Evolutionary conservation across 768 basidiomycete species (phyloP), one percentile per base, ranked within the genome.

Genomic region (Phylloporus sp.): DNA sequence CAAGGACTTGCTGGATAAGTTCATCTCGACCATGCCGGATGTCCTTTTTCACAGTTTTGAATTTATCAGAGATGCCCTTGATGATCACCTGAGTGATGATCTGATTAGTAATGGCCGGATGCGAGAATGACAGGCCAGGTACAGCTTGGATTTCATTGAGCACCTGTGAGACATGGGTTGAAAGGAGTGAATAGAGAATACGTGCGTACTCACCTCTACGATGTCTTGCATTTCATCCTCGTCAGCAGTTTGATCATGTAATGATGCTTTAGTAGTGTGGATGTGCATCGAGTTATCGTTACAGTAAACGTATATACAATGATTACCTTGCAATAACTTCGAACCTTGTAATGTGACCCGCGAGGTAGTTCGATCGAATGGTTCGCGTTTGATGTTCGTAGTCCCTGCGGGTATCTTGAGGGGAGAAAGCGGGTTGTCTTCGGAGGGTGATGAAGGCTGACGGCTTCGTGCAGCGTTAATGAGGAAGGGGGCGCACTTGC

Each of bases 111-210:
- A 48, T 28, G 20, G 7, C 36, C 13, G 39, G 37, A 11, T 38
- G 42, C 35, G 26, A 43, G 29, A 42, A 42, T 34, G 34, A 29
- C 23, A 23, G 10, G 10, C 10, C 21, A 38, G 26, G 29, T 55
- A 71, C 80, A 57, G 74, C 58, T 40, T 76, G 71, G 14, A 84
- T 75, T 51, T 79, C 69, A 24, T 69, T 62, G 42, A 83, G 63
- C 42, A 77, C 66, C 80, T 82, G 42, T 28, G 20, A 33, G 31
- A 32, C 18, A 15, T 22, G 32, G 17, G 44, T 28, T 41, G 38
- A 38, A 28, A 35, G 18, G 20, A 13, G 34, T 31, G 26, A 18
- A 9, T 22, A 26, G 29, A 33, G 21, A 44, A 15, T 7, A 17
- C 18, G 42, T 10, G 18, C 4, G 18, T 11, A 48, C 66, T 63